Conservation (phyloP, 169 alveolate species). For the Condylostoma magnum region DNA sequence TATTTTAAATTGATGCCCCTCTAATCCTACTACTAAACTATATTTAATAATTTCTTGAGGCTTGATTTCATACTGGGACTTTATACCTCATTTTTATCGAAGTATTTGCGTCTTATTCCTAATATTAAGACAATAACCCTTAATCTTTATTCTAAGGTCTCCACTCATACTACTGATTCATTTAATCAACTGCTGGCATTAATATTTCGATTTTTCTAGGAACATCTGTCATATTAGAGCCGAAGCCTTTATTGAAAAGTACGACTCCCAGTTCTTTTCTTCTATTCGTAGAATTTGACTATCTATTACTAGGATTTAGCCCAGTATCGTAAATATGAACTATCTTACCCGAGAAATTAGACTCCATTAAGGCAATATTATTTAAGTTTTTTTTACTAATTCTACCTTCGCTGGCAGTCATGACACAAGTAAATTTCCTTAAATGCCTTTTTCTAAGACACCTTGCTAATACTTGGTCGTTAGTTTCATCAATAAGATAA, state of each 20-base stretch:
- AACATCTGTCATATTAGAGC: slow-evolving; percentile 70
- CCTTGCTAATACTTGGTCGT: no score
- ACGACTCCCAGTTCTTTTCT: slow-evolving; percentile 63
- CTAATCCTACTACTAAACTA: slow-evolving; percentile 29
- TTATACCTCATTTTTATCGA: slow-evolving; percentile 62
- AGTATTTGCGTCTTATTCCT: slow-evolving; percentile 36
- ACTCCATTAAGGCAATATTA: no score
- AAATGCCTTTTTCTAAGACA: no score
- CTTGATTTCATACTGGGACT: slow-evolving; percentile 47
- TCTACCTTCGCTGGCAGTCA: no score
- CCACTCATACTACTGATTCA: slow-evolving; percentile 34
- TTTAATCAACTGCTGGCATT: slow-evolving; percentile 40
- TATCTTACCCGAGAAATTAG: slow-evolving; percentile 78
- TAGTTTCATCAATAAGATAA: no score
- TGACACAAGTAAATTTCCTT: no score
- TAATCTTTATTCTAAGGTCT: slow-evolving; percentile 44
- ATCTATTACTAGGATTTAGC: slow-evolving; percentile 63
- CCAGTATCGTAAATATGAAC: slow-evolving; percentile 64
- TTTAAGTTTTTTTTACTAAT: no score
- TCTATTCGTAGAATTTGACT: slow-evolving; percentile 36
- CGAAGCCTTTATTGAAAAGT: slow-evolving; percentile 34
- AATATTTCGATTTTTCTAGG: slow-evolving; percentile 77
- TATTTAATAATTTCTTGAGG: neutral
- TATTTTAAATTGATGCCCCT: slow-evolving; percentile 69
- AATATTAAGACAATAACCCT: slow-evolving; percentile 36